phyloP scores from a whole-genome alignment of 768 basidiomycete species.

The Panaeolus cyanescens region DNA sequence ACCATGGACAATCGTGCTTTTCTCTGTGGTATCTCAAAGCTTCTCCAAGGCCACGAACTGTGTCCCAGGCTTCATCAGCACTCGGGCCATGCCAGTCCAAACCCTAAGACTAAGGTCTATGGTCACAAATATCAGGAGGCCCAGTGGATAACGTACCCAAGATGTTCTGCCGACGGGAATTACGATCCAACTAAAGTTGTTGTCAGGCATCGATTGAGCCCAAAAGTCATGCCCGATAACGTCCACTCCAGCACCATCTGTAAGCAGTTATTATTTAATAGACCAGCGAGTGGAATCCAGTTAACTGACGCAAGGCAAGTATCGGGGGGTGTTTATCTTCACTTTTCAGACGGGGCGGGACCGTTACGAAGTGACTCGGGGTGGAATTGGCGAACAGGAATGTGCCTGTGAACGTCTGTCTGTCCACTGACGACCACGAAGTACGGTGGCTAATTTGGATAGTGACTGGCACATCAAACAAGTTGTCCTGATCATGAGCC shows the following conservation, averaged over 20 bases:
- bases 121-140: not conserved
- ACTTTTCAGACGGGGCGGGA: conserved; percentile 39
- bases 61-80: conserved; percentile 69
- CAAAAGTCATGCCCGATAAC: conserved; percentile 57
- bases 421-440: conserved; percentile 24
- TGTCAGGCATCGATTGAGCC: conserved; percentile 61
- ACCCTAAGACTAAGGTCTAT: conserved; percentile 47
- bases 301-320: conserved; percentile 61
- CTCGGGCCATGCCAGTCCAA: conserved; percentile 94
- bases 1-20: not conserved
- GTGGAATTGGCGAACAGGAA: conserved; percentile 58
- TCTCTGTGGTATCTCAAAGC: conserved; percentile 13
- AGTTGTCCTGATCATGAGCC: conserved; percentile 20
- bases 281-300: not conserved
- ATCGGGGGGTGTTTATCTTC: conserved; percentile 47
- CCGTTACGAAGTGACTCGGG: conserved; percentile 64
- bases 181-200: conserved; percentile 70
- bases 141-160: conserved; percentile 53
- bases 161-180: conserved; percentile 82
- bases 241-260: conserved; percentile 90
- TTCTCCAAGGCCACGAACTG: conserved; percentile 43
- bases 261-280: not conserved
- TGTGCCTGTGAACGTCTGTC: conserved; percentile 49
- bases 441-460: conserved; percentile 49
- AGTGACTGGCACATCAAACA: conserved; percentile 28